Evolutionary conservation across 495 filamentous ascomycete species (phyloP), one percentile per base, ranked within the genome.

Genomic region (Aspergillus funiculosus): DNA sequence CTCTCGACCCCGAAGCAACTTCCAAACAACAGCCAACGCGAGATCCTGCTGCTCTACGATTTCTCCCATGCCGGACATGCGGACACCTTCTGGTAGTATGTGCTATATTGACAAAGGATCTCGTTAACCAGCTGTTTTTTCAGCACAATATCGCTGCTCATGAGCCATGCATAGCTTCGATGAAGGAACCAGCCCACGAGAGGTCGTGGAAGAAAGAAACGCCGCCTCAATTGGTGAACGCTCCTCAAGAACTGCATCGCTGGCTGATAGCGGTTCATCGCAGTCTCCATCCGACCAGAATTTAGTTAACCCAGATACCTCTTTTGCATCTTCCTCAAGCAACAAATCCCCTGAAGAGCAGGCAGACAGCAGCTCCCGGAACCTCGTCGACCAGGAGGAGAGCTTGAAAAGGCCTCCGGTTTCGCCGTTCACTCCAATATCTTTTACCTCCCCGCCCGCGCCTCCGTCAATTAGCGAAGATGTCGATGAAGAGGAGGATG

Each of bases 131-230:
- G 9, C 28, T 30, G 11, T 11, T 30, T 4, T 9, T 13, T 30
- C 10, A 30, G 8, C 28, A 11, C 3, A 30, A 30, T 3, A 3
- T 30, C 28, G 11, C 9, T 4, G 28, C 3, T 30, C 3, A 4
- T 11, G 4, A 9, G n/a, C 21, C 36, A 68, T 71, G 67, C 60
- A 69, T 52, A 69, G 66, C 52, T 63, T 67, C 29, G 66, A 71
- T 50, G 62, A 64, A 43, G 58, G 60, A 39, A 48, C 63, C 31
- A 47, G 50, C 20, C 35, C 49, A 30, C 40, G 32, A 30, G 57
- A 60, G 17, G 31, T 38, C 25, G 40, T 30, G 15, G 53, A 60
- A 2, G 52, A 43, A 21, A 30, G 42, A 19, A 39, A 31, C 29
- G 28, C 38, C 10, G 46, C 19, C 11, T 37, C 36, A 15, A 26